phyloP scores from a whole-genome alignment of 495 filamentous ascomycete species.

The Talaromyces trachyspermus region DNA sequence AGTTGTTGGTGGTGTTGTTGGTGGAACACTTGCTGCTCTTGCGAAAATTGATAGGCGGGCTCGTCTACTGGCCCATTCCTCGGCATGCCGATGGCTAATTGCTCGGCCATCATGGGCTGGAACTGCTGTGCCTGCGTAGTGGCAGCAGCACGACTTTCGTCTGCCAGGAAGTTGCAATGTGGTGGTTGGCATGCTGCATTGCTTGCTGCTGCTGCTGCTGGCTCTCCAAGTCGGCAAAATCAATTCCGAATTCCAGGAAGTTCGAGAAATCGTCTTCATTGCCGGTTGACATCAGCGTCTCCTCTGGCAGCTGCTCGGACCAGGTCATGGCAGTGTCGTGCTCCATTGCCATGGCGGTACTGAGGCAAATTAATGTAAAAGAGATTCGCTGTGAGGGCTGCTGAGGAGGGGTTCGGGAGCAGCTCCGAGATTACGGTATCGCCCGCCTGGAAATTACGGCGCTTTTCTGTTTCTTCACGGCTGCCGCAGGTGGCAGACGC shows the following conservation, averaged over 20 bases:
- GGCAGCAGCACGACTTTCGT: slow-evolving; percentile 23
- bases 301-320: slow-evolving; percentile 32
- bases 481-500: slow-evolving; percentile 6
- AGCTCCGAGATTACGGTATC: slow-evolving; percentile 2
- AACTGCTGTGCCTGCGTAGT: slow-evolving; percentile 21
- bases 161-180: slow-evolving; percentile 25
- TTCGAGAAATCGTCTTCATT: slow-evolving; percentile 46
- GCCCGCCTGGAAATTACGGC: slow-evolving; percentile 6
- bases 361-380: not conserved
- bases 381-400: not conserved
- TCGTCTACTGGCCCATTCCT: slow-evolving; percentile 10
- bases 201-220: slow-evolving; percentile 28
- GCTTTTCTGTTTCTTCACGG: slow-evolving; percentile 5
- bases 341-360: slow-evolving; percentile 25
- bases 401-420: slow-evolving; percentile 4
- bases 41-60: slow-evolving; percentile 15
- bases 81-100: slow-evolving; percentile 2
- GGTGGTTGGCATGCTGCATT: slow-evolving; percentile 23
- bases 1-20: slow-evolving; percentile 11
- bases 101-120: slow-evolving; percentile 8
- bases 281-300: slow-evolving; percentile 22
- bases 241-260: slow-evolving; percentile 47
- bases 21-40: slow-evolving; percentile 13
- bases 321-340: slow-evolving; percentile 34
- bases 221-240: slow-evolving; percentile 40